Conservation (phyloP, 2,329 filamentous ascomycete species). For the Thermomyces lanuginosus region DNA sequence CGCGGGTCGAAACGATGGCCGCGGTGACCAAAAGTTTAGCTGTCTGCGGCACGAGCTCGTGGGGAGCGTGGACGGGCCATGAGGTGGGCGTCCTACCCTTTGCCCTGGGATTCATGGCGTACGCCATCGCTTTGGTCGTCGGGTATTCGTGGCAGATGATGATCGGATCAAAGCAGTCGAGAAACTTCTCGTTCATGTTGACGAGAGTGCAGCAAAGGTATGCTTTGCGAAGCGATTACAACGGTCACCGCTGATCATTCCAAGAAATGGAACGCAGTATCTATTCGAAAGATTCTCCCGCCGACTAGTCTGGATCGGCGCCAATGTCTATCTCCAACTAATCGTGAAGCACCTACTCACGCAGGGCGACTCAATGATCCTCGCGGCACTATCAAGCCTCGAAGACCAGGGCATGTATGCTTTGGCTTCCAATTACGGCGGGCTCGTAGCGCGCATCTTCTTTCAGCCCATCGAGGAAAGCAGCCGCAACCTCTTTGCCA, state of each 20-base stretch:
- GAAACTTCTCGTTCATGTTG: slow-evolving; percentile 54
- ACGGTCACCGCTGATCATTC: background rate
- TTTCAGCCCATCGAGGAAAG: slow-evolving; percentile 95
- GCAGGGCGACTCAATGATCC: slow-evolving; percentile 81
- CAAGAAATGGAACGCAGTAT: slow-evolving; percentile 28
- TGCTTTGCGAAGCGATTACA: slow-evolving; percentile 6
- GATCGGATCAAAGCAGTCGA: slow-evolving; percentile 36
- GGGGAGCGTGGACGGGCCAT: slow-evolving; percentile 36
- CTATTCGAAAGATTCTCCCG: slow-evolving; percentile 48
- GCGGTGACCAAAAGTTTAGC: slow-evolving; percentile 60
- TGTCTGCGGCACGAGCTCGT: slow-evolving; percentile 56
- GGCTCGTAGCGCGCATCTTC: slow-evolving; percentile 69
- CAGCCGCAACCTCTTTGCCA: slow-evolving; percentile 76
- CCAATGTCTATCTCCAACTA: slow-evolving; percentile 76
- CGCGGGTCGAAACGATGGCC: slow-evolving; percentile 65
- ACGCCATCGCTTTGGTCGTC: slow-evolving; percentile 49
- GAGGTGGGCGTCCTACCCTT: slow-evolving; percentile 71
- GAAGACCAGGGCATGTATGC: slow-evolving; percentile 81
- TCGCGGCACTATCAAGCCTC: slow-evolving; percentile 60
- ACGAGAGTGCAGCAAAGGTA: slow-evolving; percentile 29
- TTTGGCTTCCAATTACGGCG: slow-evolving; percentile 85
- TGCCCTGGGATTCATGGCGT: slow-evolving; percentile 68
- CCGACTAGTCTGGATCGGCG: slow-evolving; percentile 53
- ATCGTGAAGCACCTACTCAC: slow-evolving; percentile 85
- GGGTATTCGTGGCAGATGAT: slow-evolving; percentile 54